These are phyloP conservation scores for Penicillium tannophilum DNA, from an alignment of 495 filamentous ascomycete species.

Conservation along the genomic window DNA sequence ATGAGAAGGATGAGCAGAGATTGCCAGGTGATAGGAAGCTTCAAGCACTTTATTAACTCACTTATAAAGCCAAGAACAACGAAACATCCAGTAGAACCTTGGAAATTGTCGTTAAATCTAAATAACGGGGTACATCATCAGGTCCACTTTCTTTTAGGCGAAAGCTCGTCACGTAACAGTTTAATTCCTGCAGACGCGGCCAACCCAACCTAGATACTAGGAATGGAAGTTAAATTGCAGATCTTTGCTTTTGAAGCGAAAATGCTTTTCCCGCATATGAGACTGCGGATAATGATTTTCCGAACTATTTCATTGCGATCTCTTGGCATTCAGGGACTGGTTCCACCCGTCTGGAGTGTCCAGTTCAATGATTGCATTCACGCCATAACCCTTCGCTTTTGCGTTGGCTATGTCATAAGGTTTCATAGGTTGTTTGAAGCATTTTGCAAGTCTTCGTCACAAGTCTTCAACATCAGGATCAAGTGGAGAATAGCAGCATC, in stretches of 20 bases:
- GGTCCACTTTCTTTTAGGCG: background rate
- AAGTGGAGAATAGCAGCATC: background rate
- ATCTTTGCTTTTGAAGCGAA: constrained; percentile 2
- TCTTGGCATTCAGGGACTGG: background rate
- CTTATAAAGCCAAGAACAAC: too few relatives aligned
- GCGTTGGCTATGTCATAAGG: background rate
- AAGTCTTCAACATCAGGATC: background rate
- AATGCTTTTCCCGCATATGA: background rate
- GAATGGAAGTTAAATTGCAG: background rate
- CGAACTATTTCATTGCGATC: background rate
- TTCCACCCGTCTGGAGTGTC: background rate
- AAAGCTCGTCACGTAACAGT: background rate
- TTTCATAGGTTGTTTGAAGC: background rate
- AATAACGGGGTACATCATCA: background rate
- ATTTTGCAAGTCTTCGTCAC: too few relatives aligned
- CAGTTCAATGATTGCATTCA: background rate
- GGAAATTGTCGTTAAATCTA: too few relatives aligned
- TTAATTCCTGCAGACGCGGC: background rate
- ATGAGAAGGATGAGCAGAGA: background rate
- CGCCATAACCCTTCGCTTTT: background rate
- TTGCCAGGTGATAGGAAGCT: background rate
- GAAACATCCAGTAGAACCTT: too few relatives aligned
- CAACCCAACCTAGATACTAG: background rate
- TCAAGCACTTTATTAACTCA: background rate
- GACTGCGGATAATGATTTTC: background rate